Evolutionary conservation across 2,329 filamentous ascomycete species (phyloP).

Genomic region (Aspergillus ochraceus): DNA sequence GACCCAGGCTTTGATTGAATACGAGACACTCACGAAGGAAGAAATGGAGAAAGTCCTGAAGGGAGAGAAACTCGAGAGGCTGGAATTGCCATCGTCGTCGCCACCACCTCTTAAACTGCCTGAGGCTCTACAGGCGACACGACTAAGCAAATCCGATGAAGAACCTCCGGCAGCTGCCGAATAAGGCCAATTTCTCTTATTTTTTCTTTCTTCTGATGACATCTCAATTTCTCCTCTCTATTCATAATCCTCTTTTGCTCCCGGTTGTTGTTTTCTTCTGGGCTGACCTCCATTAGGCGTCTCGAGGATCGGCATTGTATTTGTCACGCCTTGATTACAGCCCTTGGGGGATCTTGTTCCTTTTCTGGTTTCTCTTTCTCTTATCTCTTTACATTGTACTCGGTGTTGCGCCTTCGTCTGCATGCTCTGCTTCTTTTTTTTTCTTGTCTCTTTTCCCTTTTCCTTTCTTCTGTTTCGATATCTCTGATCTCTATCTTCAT

Average conservation of each 20-base stretch:
- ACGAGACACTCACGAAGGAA: slow-evolving; percentile 84
- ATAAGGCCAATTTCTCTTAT: slow-evolving; percentile 12
- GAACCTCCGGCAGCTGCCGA: slow-evolving; percentile 24
- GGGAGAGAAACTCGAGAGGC: slow-evolving; percentile 76
- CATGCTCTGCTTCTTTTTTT: background rate
- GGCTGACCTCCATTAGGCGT: background rate
- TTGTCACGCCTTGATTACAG: slow-evolving; percentile 2
- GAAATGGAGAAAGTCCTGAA: slow-evolving; percentile 89
- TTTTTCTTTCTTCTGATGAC: background rate
- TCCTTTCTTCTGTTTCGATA: slow-evolving; percentile 1
- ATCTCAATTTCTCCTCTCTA: background rate
- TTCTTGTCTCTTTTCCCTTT: slow-evolving; percentile 1
- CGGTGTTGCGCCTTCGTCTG: background rate
- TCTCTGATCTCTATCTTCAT: slow-evolving; percentile 4
- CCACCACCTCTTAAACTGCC: slow-evolving; percentile 67
- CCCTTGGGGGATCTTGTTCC: slow-evolving; percentile 1
- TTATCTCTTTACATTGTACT: slow-evolving; percentile 6
- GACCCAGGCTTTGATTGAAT: slow-evolving; percentile 86
- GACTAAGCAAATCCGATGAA: slow-evolving; percentile 26
- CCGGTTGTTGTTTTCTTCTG: background rate
- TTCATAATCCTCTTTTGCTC: background rate
- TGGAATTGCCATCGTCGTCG: slow-evolving; percentile 55
- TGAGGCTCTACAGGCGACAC: slow-evolving; percentile 41
- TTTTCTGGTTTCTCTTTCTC: background rate
- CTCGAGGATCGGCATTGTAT: background rate